Conservation (phyloP, 2,329 filamentous ascomycete species). For the Decorospora gaudefroyi region DNA sequence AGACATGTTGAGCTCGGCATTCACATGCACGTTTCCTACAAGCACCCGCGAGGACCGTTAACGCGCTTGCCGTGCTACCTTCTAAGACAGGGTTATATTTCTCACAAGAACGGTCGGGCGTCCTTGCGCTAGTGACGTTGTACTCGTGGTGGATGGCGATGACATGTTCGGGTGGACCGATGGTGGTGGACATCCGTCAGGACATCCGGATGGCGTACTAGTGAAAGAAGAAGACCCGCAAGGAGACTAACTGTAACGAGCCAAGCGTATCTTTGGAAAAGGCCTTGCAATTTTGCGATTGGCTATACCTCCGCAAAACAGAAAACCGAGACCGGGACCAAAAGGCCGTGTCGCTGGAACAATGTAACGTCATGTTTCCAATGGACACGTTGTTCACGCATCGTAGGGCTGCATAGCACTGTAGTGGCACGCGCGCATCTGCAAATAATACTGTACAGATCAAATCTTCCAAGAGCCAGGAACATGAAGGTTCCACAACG, state of each 20-base stretch:
- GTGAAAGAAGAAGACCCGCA: constrained; percentile 6
- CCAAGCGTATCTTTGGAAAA: background rate
- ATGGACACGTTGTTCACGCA: constrained; percentile 2
- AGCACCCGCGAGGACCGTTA: background rate
- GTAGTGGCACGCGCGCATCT: constrained; percentile 1
- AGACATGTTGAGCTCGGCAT: background rate
- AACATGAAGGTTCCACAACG: background rate
- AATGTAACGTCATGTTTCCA: constrained; percentile 7
- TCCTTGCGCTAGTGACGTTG: constrained; percentile 6
- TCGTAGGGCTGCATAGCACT: constrained; percentile 16
- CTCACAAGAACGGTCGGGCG: constrained; percentile 5
- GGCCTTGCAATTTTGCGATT: too few species aligned
- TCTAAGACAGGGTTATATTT: constrained; percentile 8
- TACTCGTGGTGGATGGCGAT: constrained; percentile 1
- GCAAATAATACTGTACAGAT: too few species aligned
- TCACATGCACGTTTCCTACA: background rate
- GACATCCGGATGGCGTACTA: constrained; percentile 8
- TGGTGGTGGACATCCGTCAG: constrained; percentile 1
- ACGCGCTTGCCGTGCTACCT: constrained; percentile 11
- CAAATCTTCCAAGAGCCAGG: background rate
- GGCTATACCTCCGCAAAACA: too few species aligned
- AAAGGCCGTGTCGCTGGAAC: constrained; percentile 6
- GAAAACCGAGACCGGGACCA: too few species aligned
- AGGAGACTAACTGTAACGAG: background rate
- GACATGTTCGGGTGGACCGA: constrained; percentile 5